Evolutionary conservation across 1,284 basidiomycete species (phyloP), one percentile per base, ranked within the genome.

Genomic region (Ustilago bromivora): DNA sequence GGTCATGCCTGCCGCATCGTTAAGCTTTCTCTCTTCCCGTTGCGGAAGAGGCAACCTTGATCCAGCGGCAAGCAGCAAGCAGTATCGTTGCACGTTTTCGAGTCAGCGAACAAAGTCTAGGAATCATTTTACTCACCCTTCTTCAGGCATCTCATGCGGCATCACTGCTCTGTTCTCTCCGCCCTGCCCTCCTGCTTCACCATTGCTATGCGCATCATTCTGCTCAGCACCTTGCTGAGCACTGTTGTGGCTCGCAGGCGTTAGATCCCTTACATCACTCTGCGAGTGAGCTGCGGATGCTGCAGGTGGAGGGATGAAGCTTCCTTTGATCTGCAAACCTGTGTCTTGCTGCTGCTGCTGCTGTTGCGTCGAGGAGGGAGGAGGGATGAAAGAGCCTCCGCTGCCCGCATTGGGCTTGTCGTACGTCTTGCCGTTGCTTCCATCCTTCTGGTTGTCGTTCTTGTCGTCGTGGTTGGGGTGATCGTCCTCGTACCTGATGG

Each of bases 101-200:
- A 40, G 59, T 67, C 36, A 66, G 58, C 36, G 23, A 28, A n/a
- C n/a, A 41, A 31, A 34, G 2, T 2, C 12, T 43, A 9, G 49
- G 11, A 15, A 51, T 23, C 28, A 51, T 35, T 28, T 32, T 64
- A 90, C 95, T 95, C 91, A 97, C 96, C 95, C 95, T 93, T 97
- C 95, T 85, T 98, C 96, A 87, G 95, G 95, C 94, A 96, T 96
- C 87, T 98, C 95, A 59, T 93, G 94, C 13, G 95, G 94, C 63
- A 93, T 90, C 32, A 95, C 89, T 23, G 90, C 91, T 58, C 92
- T 90, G 80, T 69, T 57, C 31, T 54, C 61, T 7, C 56, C 54
- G 13, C 61, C 55, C 8, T 32, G 31, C 7, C 57, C 40, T 38
- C 66, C 57, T 3, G 34, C 35, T n/a, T 49, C 17, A 8, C 53